Evolutionary conservation across 73 alveolate genomes (phyloP), one percentile per base, ranked within the genome.

Genomic region (Paramecium octaurelia): DNA sequence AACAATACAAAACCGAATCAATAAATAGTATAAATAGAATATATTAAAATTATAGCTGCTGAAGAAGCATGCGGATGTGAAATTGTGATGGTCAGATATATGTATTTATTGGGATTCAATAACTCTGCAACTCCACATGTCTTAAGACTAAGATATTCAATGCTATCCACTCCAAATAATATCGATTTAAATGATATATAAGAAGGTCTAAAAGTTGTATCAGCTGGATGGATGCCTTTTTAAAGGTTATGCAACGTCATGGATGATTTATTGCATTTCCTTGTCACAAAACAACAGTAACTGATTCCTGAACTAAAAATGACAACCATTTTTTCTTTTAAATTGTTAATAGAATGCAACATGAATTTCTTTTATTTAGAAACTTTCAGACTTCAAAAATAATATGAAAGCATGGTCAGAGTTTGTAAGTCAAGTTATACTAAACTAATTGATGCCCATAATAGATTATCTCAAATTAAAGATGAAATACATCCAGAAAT

Each of bases 41-140:
- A 64, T 31, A 64, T 12, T 23, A 16, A 18, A 0, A 68, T 8
- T 14, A 12, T 70, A 73, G 59, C 87, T 73, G 59, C 46, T 31
- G 87, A 73, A 73, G 87, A 73, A 73, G 87, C 87, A 73, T 73
- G 87, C 40, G 87, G 87, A 36, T 73, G 87, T 73, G 87, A 73
- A 73, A 73, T 73, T 29, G 87, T 73, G 1, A 73, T 73, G 87
- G 57, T 24, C 18, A 31, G 87, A 35, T 73, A 73, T 73, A 73
- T 73, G 57, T 73, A 73, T 38, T 73, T 40, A 16, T 38, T 73
- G 34, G 87, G 60, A 35, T 73, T 73, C 46, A 73, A 73, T 73
- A 73, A 73, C 20, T n/a, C 36, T 6, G 87, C 87, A 20, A 36
- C 57, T 0, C 87, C 87, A 12, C 9, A 36, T 36, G 46, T 73